phyloP scores from a whole-genome alignment of 2,329 filamentous ascomycete genomes.

The Esteya vermicola region DNA sequence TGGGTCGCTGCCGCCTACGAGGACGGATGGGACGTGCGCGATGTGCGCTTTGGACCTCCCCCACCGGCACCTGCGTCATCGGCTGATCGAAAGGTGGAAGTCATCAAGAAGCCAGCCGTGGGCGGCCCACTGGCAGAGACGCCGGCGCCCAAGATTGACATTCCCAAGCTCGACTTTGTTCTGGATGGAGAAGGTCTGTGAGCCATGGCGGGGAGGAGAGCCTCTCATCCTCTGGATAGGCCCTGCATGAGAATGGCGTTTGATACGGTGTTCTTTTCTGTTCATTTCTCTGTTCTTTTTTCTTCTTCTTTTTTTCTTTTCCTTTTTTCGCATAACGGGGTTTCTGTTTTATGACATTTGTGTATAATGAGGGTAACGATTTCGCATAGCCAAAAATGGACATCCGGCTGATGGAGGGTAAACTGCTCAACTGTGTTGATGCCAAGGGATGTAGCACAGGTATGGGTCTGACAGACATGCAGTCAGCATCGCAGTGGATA shows the following conservation, averaged over 20 bases:
- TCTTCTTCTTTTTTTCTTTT: neutral
- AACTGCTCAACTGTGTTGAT: too few species aligned
- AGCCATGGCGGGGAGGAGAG: neutral
- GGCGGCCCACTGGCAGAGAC: conserved; percentile 28
- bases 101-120: conserved; percentile 2
- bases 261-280: neutral
- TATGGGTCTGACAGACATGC: too few species aligned
- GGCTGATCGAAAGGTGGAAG: conserved; percentile 1
- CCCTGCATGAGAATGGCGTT: too few species aligned
- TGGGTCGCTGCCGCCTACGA: conserved; percentile 82
- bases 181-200: conserved; percentile 20
- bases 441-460: too few species aligned
- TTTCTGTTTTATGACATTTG: conserved; percentile 1
- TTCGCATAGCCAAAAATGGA: neutral
- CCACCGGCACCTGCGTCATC: conserved; percentile 10
- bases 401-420: too few species aligned
- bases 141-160: conserved; percentile 46
- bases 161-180: conserved; percentile 39
- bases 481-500: too few species aligned
- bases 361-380: conserved; percentile 1
- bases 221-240: too few species aligned
- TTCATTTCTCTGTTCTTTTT: neutral
- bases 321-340: neutral
- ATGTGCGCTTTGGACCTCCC: conserved; percentile 61
- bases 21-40: conserved; percentile 74